A percentile compares a stretch with the other conserved stretches of the same genome.
phyloP scores from a whole-genome alignment of 2,329 filamentous ascomycete genomes.

The Cordyceps farinosa region DNA sequence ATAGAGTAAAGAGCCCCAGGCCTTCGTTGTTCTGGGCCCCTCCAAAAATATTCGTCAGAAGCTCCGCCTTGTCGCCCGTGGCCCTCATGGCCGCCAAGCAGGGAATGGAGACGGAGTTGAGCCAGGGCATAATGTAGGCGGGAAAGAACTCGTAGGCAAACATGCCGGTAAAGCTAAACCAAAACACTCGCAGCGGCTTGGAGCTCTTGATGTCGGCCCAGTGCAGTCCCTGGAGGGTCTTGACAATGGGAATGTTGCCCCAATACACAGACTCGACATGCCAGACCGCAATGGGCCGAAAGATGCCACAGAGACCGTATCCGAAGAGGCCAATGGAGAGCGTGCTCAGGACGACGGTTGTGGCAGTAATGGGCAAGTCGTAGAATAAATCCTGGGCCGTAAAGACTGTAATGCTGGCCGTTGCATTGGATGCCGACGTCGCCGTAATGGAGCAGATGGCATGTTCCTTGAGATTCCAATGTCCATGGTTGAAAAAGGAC shows the following conservation, averaged over 20 bases:
- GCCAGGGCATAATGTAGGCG: slow-evolving; percentile 53
- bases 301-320: slow-evolving; percentile 50
- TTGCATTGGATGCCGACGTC: slow-evolving; percentile 49
- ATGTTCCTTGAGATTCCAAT: slow-evolving; percentile 55
- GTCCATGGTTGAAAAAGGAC: slow-evolving; percentile 48
- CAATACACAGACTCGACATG: slow-evolving; percentile 56
- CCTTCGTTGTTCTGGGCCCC: slow-evolving; percentile 51
- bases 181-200: slow-evolving; percentile 50
- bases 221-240: slow-evolving; percentile 51
- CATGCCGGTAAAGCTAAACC: slow-evolving; percentile 48
- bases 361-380: slow-evolving; percentile 40
- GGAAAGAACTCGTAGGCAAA: slow-evolving; percentile 51
- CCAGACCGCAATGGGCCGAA: slow-evolving; percentile 53
- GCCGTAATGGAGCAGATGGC: slow-evolving; percentile 52
- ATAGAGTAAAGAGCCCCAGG: slow-evolving; percentile 45
- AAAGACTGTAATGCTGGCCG: slow-evolving; percentile 40
- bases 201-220: slow-evolving; percentile 49
- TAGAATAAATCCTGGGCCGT: slow-evolving; percentile 51
- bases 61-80: slow-evolving; percentile 40
- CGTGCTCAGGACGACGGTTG: slow-evolving; percentile 45
- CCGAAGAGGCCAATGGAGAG: slow-evolving; percentile 55
- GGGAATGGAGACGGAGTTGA: slow-evolving; percentile 52
- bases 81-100: slow-evolving; percentile 52
- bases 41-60: slow-evolving; percentile 48
- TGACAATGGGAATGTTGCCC: slow-evolving; percentile 50